Evolutionary conservation across 129 eudicot species (phyloP), one percentile per base, ranked within the genome.

Genomic region (Calendula officinalis): DNA sequence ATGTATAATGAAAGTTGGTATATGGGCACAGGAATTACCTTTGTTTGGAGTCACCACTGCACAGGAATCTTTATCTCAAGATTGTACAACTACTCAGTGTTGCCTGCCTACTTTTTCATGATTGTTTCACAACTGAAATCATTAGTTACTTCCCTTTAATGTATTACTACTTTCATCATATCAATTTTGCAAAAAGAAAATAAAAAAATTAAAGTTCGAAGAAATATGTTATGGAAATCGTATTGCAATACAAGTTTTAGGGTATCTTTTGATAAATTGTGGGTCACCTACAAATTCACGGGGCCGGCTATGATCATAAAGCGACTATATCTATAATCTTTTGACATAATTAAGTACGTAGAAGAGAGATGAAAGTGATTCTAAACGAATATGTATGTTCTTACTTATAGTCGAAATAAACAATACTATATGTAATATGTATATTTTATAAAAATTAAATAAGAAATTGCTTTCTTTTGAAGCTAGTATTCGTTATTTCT

Each of bases 101-200:
- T 74, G 78, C 73, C 72, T 74, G 78, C 78, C 78, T 66, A 49
- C 78, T 74, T 74, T 74, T 66, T 67, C 78, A 74, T 74, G 78
- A 74, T 74, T 74, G 78, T 74, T 74, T 74, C 78, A 74, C 78
- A 66, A 74, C 73, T 74, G 78, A 74, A 74, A 74, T 74, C 55
- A 74, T 74, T 74, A 74, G 78, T 74, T 66, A 48, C 73, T 73
- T 64, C 72, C 54, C 72, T 65, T 74, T 73, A 65, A 40, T 65
- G 67, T 56, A 57, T 65, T 73, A 38, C 67, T 66, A 36, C 59
- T 73, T 47, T 47, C 60, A 74, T 74, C 73, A 74, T 66, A 74
- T 66, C 78, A 66, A 22, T 22, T 22, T 22, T 22, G 30, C 30
- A 50, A 14, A 22, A 22, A 22, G 30, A 22, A 22, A 22, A 22